Percentiles rank a stretch among this genome's conserved stretches.
These are phyloP conservation scores for Wickerhamomyces bisporus DNA, from an alignment of 805 yeast species.

Conservation along the genomic window DNA sequence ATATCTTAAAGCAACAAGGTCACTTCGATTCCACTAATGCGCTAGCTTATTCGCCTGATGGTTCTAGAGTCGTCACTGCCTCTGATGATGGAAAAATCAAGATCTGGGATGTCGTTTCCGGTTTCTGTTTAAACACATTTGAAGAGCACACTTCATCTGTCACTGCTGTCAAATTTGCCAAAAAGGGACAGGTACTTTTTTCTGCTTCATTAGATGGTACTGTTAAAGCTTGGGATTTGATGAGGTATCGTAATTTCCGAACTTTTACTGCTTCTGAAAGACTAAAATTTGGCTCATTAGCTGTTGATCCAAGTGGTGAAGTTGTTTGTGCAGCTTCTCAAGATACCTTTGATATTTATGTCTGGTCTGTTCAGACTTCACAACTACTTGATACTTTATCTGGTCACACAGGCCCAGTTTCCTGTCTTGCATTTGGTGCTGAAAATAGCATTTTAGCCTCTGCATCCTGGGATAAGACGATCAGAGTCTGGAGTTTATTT, in stretches of 20 bases:
- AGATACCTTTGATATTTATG: constrained; percentile 84
- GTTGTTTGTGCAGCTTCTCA: constrained; percentile 91
- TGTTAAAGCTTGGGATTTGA: constrained; percentile 93
- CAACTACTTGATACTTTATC: constrained; percentile 81
- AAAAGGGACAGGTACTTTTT: constrained; percentile 84
- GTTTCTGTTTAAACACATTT: constrained; percentile 89
- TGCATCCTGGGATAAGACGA: constrained; percentile 95
- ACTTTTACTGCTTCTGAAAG: constrained; percentile 90
- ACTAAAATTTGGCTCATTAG: constrained; percentile 80
- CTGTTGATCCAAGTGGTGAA: constrained; percentile 97
- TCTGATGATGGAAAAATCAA: constrained; percentile 96
- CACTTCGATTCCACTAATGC: constrained; percentile 89
- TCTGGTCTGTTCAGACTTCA: constrained; percentile 97
- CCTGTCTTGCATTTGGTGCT: constrained; percentile 77
- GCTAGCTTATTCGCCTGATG: constrained; percentile 89
- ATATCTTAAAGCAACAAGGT: constrained; percentile 92
- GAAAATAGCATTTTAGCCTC: constrained; percentile 78
- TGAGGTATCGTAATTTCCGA: constrained; percentile 89
- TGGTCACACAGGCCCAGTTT: constrained; percentile 96
- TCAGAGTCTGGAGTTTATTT: constrained; percentile 89
- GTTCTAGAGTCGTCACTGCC: constrained; percentile 86
- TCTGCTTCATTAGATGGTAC: constrained; percentile 95
- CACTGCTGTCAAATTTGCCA: constrained; percentile 82
- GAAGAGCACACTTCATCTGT: constrained; percentile 88
- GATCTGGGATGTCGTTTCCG: constrained; percentile 91